Evolutionary conservation across 1,139 yeast species (phyloP).

Genomic region (Wickerhamomyces sp.): DNA sequence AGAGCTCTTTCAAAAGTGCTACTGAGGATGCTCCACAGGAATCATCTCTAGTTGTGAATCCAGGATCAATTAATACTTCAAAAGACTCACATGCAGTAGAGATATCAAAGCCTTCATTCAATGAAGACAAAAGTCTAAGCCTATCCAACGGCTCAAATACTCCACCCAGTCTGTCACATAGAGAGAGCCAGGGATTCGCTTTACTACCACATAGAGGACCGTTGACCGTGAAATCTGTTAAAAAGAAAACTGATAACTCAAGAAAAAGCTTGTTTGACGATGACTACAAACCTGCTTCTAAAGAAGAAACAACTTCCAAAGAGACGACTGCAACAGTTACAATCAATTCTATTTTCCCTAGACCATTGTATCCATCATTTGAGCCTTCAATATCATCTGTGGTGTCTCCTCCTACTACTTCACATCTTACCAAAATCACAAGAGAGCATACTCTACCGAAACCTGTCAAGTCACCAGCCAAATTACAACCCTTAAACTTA

Average conservation of each 20-base stretch:
- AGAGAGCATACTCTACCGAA: not conserved
- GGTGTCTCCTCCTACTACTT: not conserved
- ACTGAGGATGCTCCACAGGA: slow-evolving; percentile 15
- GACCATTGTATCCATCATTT: slow-evolving; percentile 5
- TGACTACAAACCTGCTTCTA: slow-evolving; percentile 8
- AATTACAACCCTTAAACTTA: not conserved
- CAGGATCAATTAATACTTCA: slow-evolving; percentile 10
- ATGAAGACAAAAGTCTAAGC: slow-evolving; percentile 19
- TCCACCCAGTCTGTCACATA: slow-evolving; percentile 15
- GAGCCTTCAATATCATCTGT: not conserved
- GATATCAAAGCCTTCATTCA: slow-evolving; percentile 21
- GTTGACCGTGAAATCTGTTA: slow-evolving; percentile 33
- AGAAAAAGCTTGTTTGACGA: slow-evolving; percentile 19
- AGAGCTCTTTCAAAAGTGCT: slow-evolving; percentile 18
- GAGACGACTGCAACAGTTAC: slow-evolving; percentile 5
- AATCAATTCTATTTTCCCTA: slow-evolving; percentile 4
- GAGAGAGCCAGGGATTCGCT: slow-evolving; percentile 36
- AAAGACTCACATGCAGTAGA: slow-evolving; percentile 7
- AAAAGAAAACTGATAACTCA: slow-evolving; percentile 12
- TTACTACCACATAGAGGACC: slow-evolving; percentile 43
- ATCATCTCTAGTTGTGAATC: slow-evolving; percentile 16
- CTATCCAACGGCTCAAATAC: slow-evolving; percentile 12
- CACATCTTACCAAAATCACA: not conserved
- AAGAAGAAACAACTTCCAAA: slow-evolving; percentile 7
- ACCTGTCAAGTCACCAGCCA: not conserved